Percentiles rank a stretch among this genome's conserved stretches.
These are phyloP conservation scores for Saccharomycopsis sp. DNA, from an alignment of 805 yeast genomes.

Conservation along the genomic window DNA sequence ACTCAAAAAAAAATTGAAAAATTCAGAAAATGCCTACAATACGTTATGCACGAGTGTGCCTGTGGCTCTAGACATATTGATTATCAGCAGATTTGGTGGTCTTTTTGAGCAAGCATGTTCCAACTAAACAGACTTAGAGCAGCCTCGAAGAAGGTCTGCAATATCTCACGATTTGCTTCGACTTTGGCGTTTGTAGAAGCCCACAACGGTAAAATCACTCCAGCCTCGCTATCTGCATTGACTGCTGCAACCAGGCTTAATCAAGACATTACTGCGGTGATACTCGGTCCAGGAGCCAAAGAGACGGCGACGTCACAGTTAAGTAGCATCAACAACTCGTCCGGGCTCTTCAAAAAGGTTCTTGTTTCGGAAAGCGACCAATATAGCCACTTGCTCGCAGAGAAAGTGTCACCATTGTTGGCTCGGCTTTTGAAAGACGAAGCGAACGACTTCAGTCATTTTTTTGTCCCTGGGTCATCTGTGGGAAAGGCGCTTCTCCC, in stretches of 20 bases:
- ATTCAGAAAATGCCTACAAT: no score
- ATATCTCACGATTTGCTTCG: slow-evolving; percentile 42
- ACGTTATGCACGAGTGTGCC: no score
- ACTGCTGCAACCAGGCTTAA: slow-evolving; percentile 74
- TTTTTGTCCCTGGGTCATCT: slow-evolving; percentile 76
- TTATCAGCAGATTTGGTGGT: no score
- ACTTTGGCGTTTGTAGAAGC: slow-evolving; percentile 77
- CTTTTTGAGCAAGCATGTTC: neutral
- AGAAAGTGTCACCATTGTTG: slow-evolving; percentile 67
- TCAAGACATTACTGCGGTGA: slow-evolving; percentile 71
- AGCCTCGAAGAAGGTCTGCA: neutral
- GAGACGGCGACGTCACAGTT: slow-evolving; percentile 43
- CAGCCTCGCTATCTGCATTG: slow-evolving; percentile 65
- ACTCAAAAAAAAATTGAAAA: neutral
- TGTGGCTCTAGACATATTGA: no score
- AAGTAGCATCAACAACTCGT: slow-evolving; percentile 41
- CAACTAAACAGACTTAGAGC: neutral
- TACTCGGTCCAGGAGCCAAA: slow-evolving; percentile 59
- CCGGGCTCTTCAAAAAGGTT: slow-evolving; percentile 38
- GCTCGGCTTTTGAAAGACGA: slow-evolving; percentile 31
- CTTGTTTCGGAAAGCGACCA: slow-evolving; percentile 50
- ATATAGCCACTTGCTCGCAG: slow-evolving; percentile 72
- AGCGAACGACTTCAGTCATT: slow-evolving; percentile 50
- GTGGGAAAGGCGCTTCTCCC: slow-evolving; percentile 85
- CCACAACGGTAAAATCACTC: slow-evolving; percentile 44